Percentiles rank a stretch among this genome's conserved stretches.
Evolutionary conservation across 768 basidiomycete species (phyloP).

Genomic region (Lactarius sp.): DNA sequence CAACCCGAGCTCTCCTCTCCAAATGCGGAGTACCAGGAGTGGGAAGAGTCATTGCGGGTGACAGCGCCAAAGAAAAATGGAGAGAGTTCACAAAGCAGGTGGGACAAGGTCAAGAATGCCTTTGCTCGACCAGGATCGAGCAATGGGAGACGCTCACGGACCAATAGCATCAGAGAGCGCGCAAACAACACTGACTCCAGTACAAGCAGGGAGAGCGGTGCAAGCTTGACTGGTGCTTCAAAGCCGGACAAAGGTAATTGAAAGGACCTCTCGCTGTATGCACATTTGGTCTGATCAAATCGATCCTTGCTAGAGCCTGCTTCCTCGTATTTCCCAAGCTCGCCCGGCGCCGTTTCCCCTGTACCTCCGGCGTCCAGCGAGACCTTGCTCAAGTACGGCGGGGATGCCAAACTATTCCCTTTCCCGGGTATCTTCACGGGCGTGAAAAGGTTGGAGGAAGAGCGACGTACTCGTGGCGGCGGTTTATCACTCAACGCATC

Average conservation of each 20-base stretch:
- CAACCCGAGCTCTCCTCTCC: conserved; percentile 57
- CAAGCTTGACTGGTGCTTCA: conserved; percentile 21
- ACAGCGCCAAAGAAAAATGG: conserved; percentile 49
- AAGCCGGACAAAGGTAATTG: conserved; percentile 23
- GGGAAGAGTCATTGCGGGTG: conserved; percentile 31
- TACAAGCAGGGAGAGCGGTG: conserved; percentile 28
- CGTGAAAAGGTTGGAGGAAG: conserved; percentile 71
- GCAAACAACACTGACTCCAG: conserved; percentile 55
- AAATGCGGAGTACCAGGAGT: conserved; percentile 29
- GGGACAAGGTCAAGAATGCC: conserved; percentile 69
- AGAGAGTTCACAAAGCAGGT: conserved; percentile 54
- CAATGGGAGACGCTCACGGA: conserved; percentile 69
- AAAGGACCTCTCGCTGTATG: not conserved
- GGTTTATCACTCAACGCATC: conserved; percentile 47
- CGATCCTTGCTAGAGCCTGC: conserved; percentile 12
- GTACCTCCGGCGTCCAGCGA: conserved; percentile 68
- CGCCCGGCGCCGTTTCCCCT: conserved; percentile 62
- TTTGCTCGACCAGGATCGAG: conserved; percentile 63
- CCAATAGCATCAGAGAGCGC: conserved; percentile 67
- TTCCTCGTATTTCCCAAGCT: conserved; percentile 39
- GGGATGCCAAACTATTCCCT: conserved; percentile 73
- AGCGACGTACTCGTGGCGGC: conserved; percentile 51
- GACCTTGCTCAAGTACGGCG: conserved; percentile 66
- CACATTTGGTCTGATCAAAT: not conserved
- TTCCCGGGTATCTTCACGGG: conserved; percentile 93